Percentiles rank a stretch among this genome's conserved stretches.
Evolutionary conservation across 257 asterid genomes (phyloP).

Genomic region (Nicotiana knightiana): DNA sequence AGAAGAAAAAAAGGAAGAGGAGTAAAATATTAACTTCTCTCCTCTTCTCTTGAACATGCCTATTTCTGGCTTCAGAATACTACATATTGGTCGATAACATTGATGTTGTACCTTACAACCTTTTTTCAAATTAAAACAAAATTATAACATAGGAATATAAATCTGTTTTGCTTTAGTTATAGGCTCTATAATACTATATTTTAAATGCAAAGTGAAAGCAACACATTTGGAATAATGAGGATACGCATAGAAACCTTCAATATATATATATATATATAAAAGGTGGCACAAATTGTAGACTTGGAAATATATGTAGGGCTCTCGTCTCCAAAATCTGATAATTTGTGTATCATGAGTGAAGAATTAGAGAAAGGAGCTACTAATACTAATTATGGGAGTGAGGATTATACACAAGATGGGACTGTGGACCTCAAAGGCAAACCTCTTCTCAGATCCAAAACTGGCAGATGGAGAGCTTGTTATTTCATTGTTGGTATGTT

Average conservation of each 20-base stretch:
- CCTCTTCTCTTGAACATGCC: no score
- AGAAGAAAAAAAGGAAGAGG: no score
- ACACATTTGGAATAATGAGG: neutral
- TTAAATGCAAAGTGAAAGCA: neutral
- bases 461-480: conserved; percentile 77
- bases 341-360: neutral
- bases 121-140: no score
- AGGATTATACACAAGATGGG: conserved; percentile 64
- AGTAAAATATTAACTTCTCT: no score
- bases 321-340: neutral
- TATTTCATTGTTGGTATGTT: conserved; percentile 57
- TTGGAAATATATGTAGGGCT: neutral
- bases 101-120: no score
- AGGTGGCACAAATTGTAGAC: neutral
- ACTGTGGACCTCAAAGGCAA: conserved; percentile 56
- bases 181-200: no score
- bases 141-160: no score
- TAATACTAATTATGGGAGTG: conserved; percentile 17
- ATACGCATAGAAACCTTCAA: neutral
- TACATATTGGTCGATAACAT: no score
- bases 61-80: no score
- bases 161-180: neutral
- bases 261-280: neutral
- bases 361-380: conserved; percentile 14
- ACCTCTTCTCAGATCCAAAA: conserved; percentile 49